Percentiles rank a stretch among this genome's conserved stretches.
These are phyloP conservation scores for Sarocladium brachiariae DNA, from an alignment of 2,329 filamentous ascomycete species.

Conservation along the genomic window DNA sequence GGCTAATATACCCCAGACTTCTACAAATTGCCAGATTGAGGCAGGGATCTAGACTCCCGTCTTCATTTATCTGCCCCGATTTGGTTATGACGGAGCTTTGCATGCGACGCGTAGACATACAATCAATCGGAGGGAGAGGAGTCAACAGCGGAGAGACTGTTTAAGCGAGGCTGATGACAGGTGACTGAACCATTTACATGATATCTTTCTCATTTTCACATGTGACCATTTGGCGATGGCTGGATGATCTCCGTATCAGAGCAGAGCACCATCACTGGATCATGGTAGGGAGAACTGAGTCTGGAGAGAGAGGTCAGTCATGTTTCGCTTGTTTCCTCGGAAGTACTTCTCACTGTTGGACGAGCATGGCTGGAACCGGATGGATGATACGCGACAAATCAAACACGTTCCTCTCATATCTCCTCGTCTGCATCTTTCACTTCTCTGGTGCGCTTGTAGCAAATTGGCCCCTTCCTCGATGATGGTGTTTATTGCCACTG, in stretches of 20 bases:
- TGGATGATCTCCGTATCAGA: neutral
- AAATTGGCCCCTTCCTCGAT: too few species aligned
- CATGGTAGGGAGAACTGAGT: too few species aligned
- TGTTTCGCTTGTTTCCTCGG: too few species aligned
- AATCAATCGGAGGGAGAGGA: neutral
- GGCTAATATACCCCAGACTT: slow-evolving; percentile 1
- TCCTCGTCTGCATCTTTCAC: too few species aligned
- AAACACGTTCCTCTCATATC: too few species aligned
- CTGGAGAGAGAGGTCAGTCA: too few species aligned
- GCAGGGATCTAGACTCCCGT: neutral
- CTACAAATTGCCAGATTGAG: neutral
- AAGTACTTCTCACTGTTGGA: too few species aligned
- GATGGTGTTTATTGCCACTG: too few species aligned
- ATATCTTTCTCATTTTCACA: neutral
- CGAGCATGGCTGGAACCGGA: too few species aligned
- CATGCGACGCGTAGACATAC: neutral
- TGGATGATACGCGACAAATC: too few species aligned
- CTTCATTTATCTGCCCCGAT: slow-evolving; percentile 6
- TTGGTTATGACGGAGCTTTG: neutral
- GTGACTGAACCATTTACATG: neutral
- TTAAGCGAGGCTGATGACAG: neutral
- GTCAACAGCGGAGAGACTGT: neutral
- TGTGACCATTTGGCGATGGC: neutral
- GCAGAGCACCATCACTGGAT: neutral
- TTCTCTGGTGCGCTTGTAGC: too few species aligned